A percentile compares a stretch with the other conserved stretches of the same genome.
Conservation (phyloP, 2,329 filamentous ascomycete genomes). For the Berkeleyomyces basicola region DNA sequence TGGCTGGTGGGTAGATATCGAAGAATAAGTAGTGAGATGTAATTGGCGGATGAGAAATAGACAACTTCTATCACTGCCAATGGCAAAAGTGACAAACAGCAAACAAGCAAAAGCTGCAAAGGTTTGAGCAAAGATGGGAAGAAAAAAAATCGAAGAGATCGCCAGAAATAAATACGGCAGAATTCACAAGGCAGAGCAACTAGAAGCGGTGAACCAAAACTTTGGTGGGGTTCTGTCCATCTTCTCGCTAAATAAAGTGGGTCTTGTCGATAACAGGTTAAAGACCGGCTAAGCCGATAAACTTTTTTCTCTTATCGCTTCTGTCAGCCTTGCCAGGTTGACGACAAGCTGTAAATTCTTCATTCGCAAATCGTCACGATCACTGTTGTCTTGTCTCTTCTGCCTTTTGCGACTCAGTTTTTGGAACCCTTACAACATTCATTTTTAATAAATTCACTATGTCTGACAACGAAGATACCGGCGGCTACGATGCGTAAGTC, state of each 20-base stretch:
- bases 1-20: too few relatives aligned
- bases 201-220: slow-evolving; percentile 1
- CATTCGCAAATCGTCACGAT: neutral
- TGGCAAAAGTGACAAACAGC: neutral
- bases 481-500: slow-evolving; percentile 39
- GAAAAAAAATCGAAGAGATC: neutral
- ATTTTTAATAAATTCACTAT: slow-evolving; percentile 26
- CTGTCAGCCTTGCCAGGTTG: slow-evolving; percentile 1
- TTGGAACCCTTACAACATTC: neutral
- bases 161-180: neutral
- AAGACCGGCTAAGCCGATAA: slow-evolving; percentile 10
- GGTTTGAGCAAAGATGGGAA: neutral
- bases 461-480: slow-evolving; percentile 59
- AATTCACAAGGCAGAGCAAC: neutral
- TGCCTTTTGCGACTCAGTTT: neutral
- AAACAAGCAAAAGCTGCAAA: neutral
- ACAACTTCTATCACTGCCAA: neutral
- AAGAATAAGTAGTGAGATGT: too few relatives aligned
- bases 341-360: slow-evolving; percentile 1
- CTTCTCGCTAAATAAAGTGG: neutral
- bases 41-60: neutral
- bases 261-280: neutral
- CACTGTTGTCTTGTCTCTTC: neutral
- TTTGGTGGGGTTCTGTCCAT: neutral
- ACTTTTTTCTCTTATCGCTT: neutral